Evolutionary conservation across 2,329 filamentous ascomycete genomes (phyloP).

Genomic region (Aaosphaeria pasadenensis): DNA sequence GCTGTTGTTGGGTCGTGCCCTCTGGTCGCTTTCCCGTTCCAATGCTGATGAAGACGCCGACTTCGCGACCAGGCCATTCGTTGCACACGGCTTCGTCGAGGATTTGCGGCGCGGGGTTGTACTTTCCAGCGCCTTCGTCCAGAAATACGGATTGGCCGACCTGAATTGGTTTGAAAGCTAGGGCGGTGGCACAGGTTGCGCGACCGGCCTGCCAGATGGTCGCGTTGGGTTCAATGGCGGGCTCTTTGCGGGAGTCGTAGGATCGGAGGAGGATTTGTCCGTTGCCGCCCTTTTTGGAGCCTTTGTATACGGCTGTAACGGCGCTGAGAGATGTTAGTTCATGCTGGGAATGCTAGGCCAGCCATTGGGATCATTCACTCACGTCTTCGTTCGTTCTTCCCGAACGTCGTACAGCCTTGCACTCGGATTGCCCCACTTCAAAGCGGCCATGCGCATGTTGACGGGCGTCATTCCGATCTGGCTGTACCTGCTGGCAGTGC

Average conservation of each 20-base stretch:
- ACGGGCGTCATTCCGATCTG: constrained; percentile 67
- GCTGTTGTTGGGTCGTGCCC: constrained; percentile 64
- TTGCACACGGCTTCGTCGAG: constrained; percentile 89
- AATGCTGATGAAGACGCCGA: constrained; percentile 88
- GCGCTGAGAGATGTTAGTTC: constrained; percentile 53
- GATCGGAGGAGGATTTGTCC: constrained; percentile 76
- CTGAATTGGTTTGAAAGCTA: constrained; percentile 94
- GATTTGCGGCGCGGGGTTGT: constrained; percentile 82
- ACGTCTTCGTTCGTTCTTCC: constrained; percentile 88
- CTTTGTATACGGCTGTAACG: constrained; percentile 87
- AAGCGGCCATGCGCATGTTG: constrained; percentile 45
- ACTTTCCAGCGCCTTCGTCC: constrained; percentile 87
- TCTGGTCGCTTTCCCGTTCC: constrained; percentile 86
- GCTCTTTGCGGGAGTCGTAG: constrained; percentile 91
- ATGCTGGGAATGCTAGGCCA: background rate
- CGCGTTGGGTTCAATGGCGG: constrained; percentile 86
- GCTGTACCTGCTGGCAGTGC: constrained; percentile 79
- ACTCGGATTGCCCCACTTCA: constrained; percentile 75
- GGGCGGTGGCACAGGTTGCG: constrained; percentile 84
- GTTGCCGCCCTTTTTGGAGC: constrained; percentile 63
- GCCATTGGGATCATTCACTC: constrained; percentile 39
- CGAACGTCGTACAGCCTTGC: constrained; percentile 83
- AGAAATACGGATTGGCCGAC: constrained; percentile 93
- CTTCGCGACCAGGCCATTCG: constrained; percentile 90
- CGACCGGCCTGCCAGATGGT: constrained; percentile 96